Evolutionary conservation across 2,329 filamentous ascomycete species (phyloP), one percentile per base, ranked within the genome.

Genomic region (Trichophyton verrucosum): DNA sequence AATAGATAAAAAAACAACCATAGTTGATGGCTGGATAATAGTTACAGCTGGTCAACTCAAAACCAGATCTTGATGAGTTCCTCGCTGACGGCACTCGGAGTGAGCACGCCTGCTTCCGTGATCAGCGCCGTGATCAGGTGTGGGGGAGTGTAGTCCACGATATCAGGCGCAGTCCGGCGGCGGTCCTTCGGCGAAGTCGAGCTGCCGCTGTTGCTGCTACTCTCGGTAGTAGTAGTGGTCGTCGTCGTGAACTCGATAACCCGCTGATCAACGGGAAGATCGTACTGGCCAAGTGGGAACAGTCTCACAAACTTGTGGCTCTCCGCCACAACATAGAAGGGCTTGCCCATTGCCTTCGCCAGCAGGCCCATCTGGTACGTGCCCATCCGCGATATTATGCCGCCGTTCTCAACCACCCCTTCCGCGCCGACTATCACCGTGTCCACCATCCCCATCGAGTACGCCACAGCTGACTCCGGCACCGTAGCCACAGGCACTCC

Each of bases 221-320:
- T 77, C 20, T 53, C 47, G 47, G 17, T 33, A 6, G 47, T 30
- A 3, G 81, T 78, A 1, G 20, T 20, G n/a, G n/a, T n/a, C n/a
- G 82, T 83, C 67, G 82, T 83, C 67, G 80, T 80, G 72, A 94
- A 95, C 57, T 89, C 83, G 62, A 94, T 79, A 13, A 95, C 81
- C 38, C 84, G 81, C 74, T 96, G 90, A 70, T 87, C 82, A 65
- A 95, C 85, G 0, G 88, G 88, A 62, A 95, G 77, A 70, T 94
- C 88, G 62, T 86, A 84, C 74, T 96, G 90, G 64, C 86, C 85
- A 22, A 94, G 77, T 1, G 92, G 89, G 68, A 91, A 94, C 60
- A 94, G 81, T 68, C 91, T 82, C 53, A 95, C 90, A 71, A 99
- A 96, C 76, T 99, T 99, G 79, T 99, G 94, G 68, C 89, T 95